Evolutionary conservation across 805 yeast genomes (phyloP).

Genomic region (Martiniozyma abietophila): DNA sequence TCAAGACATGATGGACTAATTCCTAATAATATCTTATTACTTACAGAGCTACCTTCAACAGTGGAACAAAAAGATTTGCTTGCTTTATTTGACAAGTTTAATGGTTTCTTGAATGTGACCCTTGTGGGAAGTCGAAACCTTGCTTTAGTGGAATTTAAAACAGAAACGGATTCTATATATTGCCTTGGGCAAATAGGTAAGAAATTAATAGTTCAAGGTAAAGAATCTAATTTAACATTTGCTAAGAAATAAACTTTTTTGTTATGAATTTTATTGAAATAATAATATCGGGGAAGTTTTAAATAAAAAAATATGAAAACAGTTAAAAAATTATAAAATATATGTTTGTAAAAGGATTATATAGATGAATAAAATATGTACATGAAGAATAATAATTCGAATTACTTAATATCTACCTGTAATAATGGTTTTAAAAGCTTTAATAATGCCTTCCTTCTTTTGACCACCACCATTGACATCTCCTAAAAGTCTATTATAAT

Average conservation of each 20-base stretch:
- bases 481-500: conserved; percentile 59
- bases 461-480: conserved; percentile 59
- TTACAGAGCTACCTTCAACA: conserved; percentile 52
- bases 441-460: conserved; percentile 51
- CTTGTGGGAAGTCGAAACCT: conserved; percentile 57
- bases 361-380: not conserved
- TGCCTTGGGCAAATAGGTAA: conserved; percentile 20
- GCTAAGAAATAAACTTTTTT: conserved; percentile 25
- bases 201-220: conserved; percentile 12
- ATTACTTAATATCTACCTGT: conserved; percentile 61
- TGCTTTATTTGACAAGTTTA: conserved; percentile 35
- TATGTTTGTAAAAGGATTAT: too few species aligned
- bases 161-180: conserved; percentile 37
- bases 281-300: not conserved
- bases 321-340: not conserved
- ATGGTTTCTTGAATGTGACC: conserved; percentile 62
- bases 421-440: conserved; percentile 65
- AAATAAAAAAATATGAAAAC: not conserved
- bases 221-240: conserved; percentile 20
- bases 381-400: too few species aligned
- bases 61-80: conserved; percentile 33
- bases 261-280: not conserved
- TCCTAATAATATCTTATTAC: conserved; percentile 60
- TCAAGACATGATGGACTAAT: conserved; percentile 22
- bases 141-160: conserved; percentile 73